Base-by-base conservation (phyloP, 495 filamentous ascomycete species). In the Copromyces sp. region DNA sequence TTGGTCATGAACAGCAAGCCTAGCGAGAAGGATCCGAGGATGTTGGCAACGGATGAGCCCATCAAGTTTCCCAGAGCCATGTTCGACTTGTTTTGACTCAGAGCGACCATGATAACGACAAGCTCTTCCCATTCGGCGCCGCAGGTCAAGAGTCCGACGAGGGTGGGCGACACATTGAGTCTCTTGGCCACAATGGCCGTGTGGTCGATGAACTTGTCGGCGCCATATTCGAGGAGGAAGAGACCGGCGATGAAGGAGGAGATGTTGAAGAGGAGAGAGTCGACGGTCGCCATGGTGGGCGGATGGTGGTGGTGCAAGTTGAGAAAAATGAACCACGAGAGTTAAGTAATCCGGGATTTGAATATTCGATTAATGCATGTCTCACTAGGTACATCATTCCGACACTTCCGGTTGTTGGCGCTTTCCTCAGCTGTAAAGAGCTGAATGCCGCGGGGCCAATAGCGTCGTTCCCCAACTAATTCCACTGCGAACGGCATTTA, bases 81-180 rank as follows among this genome's bases (percentile, higher is more conserved):
- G 1, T 85, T 82, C 9, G 83, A 80, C 32, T 81, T 83, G 69
- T 81, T 75, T 47, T 84, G 83, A 3, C 80, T 74, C 24, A 88
- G 78, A n/a, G 85, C 80, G 8, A 83, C 82, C 9, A 85, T 74
- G 16, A 89, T 83, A 3, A 89, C 86, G 0, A 83, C 86, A 32
- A 89, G 86, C 86, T 87, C 87, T 81, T 89, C 87, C 80, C 83
- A 89, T 78, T 88, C 86, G 68, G 84, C 87, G 9, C 87, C 87
- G 59, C 82, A 85, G 3, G 86, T 88, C 29, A 89, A 77, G 8
- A 89, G 80, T 3, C 82, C 85, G 70, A 88, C 80, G 37, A 88
- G 70, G 12, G 84, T 86, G 53, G 81, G 81, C 17, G 86, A 84
- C 14, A 88, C 79, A 35, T 84, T 82, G 9, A 83, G 74, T 29